Conservation (phyloP, 371 early-diverging fungal species). For the Dichotomocladium elegans region DNA sequence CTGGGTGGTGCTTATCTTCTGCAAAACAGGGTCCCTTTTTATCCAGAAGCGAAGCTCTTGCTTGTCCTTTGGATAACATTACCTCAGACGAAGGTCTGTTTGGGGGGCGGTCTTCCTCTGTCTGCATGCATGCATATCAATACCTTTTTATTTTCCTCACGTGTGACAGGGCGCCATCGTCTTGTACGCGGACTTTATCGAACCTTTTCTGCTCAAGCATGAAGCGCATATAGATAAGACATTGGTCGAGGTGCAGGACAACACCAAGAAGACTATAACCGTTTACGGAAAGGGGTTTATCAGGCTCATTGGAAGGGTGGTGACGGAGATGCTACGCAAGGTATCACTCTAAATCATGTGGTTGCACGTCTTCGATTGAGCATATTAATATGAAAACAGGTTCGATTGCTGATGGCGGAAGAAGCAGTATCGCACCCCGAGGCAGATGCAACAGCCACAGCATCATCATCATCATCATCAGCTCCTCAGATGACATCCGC, state of each 20-base stretch:
- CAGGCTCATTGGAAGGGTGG: not conserved
- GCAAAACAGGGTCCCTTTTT: conserved; percentile 40
- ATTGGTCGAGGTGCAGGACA: conserved; percentile 11
- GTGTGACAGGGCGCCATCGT: conserved; percentile 14
- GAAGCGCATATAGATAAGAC: conserved; percentile 17
- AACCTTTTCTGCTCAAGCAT: conserved; percentile 13
- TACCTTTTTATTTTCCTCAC: not conserved
- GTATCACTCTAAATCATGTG: too few species aligned
- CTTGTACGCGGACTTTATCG: conserved; percentile 11
- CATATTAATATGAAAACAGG: too few species aligned
- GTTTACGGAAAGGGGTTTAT: conserved; percentile 12
- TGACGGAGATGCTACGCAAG: conserved; percentile 2
- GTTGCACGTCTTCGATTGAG: too few species aligned
- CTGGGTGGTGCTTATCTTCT: not conserved
- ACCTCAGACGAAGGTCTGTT: conserved; percentile 48
- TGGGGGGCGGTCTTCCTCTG: not conserved
- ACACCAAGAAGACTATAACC: conserved; percentile 1
- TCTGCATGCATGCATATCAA: not conserved
- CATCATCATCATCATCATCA: not conserved
- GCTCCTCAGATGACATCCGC: too few species aligned
- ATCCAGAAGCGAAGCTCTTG: conserved; percentile 30
- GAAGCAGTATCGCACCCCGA: not conserved
- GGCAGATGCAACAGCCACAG: not conserved
- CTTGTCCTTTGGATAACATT: conserved; percentile 40
- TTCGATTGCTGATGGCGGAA: not conserved